Evolutionary conservation across 2,329 filamentous ascomycete genomes (phyloP), one percentile per base, ranked within the genome.

Genomic region (Calonectria honghensis): DNA sequence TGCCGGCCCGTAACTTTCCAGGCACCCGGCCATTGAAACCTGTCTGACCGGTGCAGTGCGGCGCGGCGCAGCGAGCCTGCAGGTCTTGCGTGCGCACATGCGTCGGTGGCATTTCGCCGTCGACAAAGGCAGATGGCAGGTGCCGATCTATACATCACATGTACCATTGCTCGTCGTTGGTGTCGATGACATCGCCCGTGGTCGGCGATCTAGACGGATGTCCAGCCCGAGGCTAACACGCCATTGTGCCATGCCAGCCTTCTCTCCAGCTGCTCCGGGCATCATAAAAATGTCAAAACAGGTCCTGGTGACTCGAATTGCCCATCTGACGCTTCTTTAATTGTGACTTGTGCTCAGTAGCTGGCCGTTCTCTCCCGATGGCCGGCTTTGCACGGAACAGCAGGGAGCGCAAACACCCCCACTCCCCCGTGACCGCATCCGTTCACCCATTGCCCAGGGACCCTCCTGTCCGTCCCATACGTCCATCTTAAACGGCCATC

Each of bases 361-460:
- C 70, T 79, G 76, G 63, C 79, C 74, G 77, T 79, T 76, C 69
- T 73, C 68, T 79, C 70, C 79, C 79, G 79, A 80, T n/a, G 35
- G 39, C 45, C 72, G 79, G 79, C 79, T 78, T 78, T 31, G 70
- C 20, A 73, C 77, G 79, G 79, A 73, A 76, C 29, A 73, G 35
- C 64, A 74, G 51, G 69, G 67, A 54, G 51, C 68, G 51, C 61
- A 52, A 39, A 48, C 57, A 76, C 77, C 61, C 41, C 31, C 61
- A 27, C 61, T 66, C 37, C 68, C 59, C 71, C 74, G 74, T 73
- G 74, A 74, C 74, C 45, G 63, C 68, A 74, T 71, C 72, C 72
- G 59, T 59, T 73, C 68, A 50, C 52, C 73, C 73, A 70, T 64
- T 39, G 50, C 48, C 65, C 70, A 72, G 51, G 67, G 71, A 70